Base-by-base conservation (phyloP, 2,329 filamentous ascomycete genomes). In the Chalara sp. region DNA sequence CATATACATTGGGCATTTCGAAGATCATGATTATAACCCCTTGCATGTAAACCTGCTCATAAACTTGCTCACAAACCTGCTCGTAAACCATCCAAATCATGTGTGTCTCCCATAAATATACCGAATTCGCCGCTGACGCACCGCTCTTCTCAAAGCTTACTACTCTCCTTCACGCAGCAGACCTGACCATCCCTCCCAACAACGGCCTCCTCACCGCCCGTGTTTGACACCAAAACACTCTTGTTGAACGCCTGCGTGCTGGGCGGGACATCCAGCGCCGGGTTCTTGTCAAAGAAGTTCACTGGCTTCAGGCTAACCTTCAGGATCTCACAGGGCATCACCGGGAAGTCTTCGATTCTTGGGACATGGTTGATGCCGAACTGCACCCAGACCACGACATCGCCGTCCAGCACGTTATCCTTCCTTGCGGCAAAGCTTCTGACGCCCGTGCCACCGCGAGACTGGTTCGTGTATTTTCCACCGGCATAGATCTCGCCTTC, bases 321-420 rank as follows among this genome's bases (percentile, higher is more conserved):
- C 12, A 76, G 62, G 11, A 69, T 75, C 65, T 86, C 82, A 58
- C 75, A 76, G 0, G 82, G 82, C 83, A 86, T 86, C 40, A 86
- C 78, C 1, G 82, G 82, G 66, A 84, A 86, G 61, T 86, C 82
- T 60, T 85, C 82, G 29, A 79, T 72, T 5, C 81, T 70, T 0
- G 81, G 80, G 30, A 83, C 79, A 56, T 86, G 83, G 33, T 83
- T 86, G 30, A 83, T 76, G 13, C 82, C 71, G 59, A 75, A 76
- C 3, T 78, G 76, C 13, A 80, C 72, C 76, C 77, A 83, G 5
- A 83, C 66, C 1, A 83, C 76, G 40, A 80, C 72, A 41, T 81
- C 75, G 21, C 72, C 67, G 52, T 83, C 67, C 64, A 75, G 58
- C 31, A 75, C 70, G 57, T 73, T 61, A 44, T 76, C 69, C 32